Evolutionary conservation across 352 stramenopile species (phyloP), one percentile per base, ranked within the genome.

Genomic region (Aphanomyces cochlioides): DNA sequence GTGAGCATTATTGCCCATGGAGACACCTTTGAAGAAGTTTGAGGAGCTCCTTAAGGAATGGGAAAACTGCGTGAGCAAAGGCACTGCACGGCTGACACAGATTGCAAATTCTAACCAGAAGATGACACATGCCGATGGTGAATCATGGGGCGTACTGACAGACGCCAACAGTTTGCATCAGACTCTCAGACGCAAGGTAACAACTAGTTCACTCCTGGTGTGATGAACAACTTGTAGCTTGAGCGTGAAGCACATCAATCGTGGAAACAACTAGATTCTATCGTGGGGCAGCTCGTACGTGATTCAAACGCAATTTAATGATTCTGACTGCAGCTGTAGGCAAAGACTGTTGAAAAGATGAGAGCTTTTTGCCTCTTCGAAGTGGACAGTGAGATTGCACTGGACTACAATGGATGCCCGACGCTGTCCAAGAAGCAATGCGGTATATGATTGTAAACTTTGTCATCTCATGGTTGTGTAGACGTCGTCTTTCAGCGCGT

Each of bases 401-500:
- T 63, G 8, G 38, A 70, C 15, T 61, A 28, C 7, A 38, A 70
- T 41, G 8, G 19, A 15, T 40, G n/a, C 17, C 19, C 64, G 13
- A 70, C 54, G 17, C 38, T 70, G n/a, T 70, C 64, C 1, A 7
- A 15, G 5, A 15, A 40, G 7, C 45, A 70, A 63, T 61, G 43
- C 40, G 64, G 64, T 61, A 56, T 36, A 34, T 19, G n/a, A 43
- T 41, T 63, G 36, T 47, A 43, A 28, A 28, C 28, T 28, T 2
- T 28, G 28, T 28, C 28, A 28, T 28, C 28, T 28, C 28, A 28
- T 28, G 28, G 28, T 28, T 28, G 28, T 28, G 28, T 28, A 92
- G 84, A 92, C 64, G 36, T 50, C 50, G 82, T 89, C 43, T 53
- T 94, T 36, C 54, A 85, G 8, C 80, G 92, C 66, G 70, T 92